Percentiles rank a stretch among this genome's conserved stretches.
Conservation (phyloP, 352 stramenopile genomes). For the Pythium chondricola region DNA sequence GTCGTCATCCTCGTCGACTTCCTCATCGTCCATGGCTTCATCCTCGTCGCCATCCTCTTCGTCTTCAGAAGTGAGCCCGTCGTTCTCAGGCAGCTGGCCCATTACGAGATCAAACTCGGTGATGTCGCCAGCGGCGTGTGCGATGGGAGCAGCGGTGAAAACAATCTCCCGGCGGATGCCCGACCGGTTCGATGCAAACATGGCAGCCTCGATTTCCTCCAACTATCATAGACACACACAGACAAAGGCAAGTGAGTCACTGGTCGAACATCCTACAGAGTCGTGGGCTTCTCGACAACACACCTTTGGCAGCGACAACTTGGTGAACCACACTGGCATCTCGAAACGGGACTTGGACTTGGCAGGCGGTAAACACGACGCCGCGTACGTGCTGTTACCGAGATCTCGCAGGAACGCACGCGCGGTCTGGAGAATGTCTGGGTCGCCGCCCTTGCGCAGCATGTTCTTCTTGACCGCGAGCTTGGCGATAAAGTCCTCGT, state of each 20-base stretch:
- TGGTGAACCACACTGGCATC: constrained; percentile 55
- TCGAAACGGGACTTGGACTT: constrained; percentile 86
- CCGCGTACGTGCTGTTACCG: constrained; percentile 49
- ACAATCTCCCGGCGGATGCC: constrained; percentile 48
- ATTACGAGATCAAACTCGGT: constrained; percentile 82
- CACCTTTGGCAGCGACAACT: constrained; percentile 53
- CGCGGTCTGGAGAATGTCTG: constrained; percentile 92
- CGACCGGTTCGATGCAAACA: constrained; percentile 58
- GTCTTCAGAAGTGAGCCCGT: constrained; percentile 67
- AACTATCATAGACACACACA: constrained; percentile 26
- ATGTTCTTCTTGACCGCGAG: constrained; percentile 92
- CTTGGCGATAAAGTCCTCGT: constrained; percentile 95
- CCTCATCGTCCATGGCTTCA: constrained; percentile 27
- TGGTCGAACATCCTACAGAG: too few species aligned
- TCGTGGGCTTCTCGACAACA: too few species aligned
- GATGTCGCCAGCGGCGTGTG: constrained; percentile 59
- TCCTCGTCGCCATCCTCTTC: constrained; percentile 42
- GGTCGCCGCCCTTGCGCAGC: constrained; percentile 95
- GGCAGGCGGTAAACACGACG: constrained; percentile 53
- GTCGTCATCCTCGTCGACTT: constrained; percentile 32
- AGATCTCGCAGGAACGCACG: constrained; percentile 80
- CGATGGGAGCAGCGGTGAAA: constrained; percentile 40
- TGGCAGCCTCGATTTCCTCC: constrained; percentile 34
- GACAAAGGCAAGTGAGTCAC: neutral
- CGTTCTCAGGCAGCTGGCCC: constrained; percentile 70